phyloP scores from a whole-genome alignment of 225 moss, liverwort and hornwort species.

The Asterella californica region DNA sequence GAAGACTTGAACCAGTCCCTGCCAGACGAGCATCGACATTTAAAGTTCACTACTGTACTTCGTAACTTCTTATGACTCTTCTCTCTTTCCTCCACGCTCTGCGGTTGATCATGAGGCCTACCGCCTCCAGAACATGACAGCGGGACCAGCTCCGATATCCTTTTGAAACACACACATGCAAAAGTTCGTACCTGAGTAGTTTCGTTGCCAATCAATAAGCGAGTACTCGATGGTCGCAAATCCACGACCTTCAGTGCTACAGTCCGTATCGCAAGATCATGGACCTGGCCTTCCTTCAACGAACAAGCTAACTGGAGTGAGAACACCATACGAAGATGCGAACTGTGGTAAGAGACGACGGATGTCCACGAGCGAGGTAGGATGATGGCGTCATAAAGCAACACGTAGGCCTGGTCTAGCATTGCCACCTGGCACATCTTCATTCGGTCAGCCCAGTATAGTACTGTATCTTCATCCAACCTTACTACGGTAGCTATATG shows the following conservation, averaged over 20 bases:
- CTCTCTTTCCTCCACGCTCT: no score
- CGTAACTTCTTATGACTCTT: no score
- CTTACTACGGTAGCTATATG: neutral
- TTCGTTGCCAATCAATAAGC: neutral
- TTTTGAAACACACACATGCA: neutral
- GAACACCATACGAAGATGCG: neutral
- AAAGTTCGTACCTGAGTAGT: neutral
- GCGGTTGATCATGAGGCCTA: no score
- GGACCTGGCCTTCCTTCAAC: neutral
- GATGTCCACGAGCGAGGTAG: neutral
- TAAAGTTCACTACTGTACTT: no score
- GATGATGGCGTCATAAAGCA: slow-evolving; percentile 5
- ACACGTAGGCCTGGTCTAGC: neutral
- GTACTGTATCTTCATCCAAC: neutral
- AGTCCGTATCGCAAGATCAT: neutral
- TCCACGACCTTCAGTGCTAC: neutral
- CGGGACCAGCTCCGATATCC: neutral
- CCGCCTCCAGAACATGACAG: neutral
- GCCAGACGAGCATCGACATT: no score
- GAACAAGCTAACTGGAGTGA: neutral
- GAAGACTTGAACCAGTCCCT: neutral
- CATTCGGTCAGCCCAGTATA: neutral
- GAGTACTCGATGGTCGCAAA: neutral
- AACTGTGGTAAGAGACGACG: neutral
- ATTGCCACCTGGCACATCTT: neutral